Base-by-base conservation (phyloP, 108 stramenopile species). In the Aurantiochytrium sp. region DNA sequence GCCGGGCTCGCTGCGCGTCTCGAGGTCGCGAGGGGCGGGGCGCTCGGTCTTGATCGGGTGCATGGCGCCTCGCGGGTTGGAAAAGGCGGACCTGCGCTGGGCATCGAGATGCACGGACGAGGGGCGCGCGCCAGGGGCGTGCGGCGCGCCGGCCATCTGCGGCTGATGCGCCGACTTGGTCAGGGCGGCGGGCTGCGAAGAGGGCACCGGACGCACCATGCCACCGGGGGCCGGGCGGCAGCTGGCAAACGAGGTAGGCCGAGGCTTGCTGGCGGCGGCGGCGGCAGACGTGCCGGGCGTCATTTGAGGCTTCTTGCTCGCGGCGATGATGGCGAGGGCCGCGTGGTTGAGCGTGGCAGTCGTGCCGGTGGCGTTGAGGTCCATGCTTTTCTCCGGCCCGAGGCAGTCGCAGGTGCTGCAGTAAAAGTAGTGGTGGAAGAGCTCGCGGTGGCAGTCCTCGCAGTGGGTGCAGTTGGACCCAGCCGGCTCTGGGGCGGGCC, bases 391-490 rank as follows among this genome's bases (percentile, higher is more conserved):
- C 32, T 81, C 73, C 10, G 73, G 73, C 12, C 73, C 73, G 2
- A 48, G 45, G 19, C 42, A 81, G 45, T 81, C 73, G 73, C 73
- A 81, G 73, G 73, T 81, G 27, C 73, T 48, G 73, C 73, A 81
- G 45, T 81, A 81, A 48, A 81, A 81, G 73, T 81, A 81, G 39
- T 41, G 39, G 24, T 81, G 73, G 24, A 81, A 81, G 73, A 81
- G 39, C 73, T 81, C 73, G 42, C 73, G 73, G 39, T 81, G 39
- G 73, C 73, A 81, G 42, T 81, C 45, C 73, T 81, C 73, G 73
- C 73, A 81, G 30, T 81, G 73, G n/a, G 39, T 27, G 15, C 10
- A 6, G 24, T 48, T 48, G n/a, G 73, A 81, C 6, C 73, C 73
- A 41, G 12, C 45, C 6, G 73, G 73, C 24, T 81, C 73, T 1